Base-by-base conservation (phyloP, 2,329 filamentous ascomycete genomes). In the Apiospora koreana region DNA sequence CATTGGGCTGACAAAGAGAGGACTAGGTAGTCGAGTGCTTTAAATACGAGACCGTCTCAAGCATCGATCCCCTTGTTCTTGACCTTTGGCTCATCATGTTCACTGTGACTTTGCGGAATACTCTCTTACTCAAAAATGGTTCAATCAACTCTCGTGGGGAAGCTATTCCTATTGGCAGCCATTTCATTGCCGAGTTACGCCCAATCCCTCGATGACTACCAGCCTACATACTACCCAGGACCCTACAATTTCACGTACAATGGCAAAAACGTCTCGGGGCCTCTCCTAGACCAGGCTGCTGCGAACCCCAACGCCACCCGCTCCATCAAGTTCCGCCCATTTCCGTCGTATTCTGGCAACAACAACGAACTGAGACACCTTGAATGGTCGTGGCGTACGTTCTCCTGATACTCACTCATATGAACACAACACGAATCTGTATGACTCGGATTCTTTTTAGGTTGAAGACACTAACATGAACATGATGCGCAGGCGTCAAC, bases 371-470 rank as follows among this genome's bases (percentile, higher is more conserved):
- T 23, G 3, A 16, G 12, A 9, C 2, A 42, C 2, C 3, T 45
- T 3, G 64, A 66, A 38, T 66, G 64, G 64, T 2, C 4, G 14
- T 66, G 64, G 41, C 64, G 64, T 66, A 66, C 0, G 38, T 42
- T 12, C 9, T 21, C 58, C 31, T 23, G 38, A 21, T 35, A 9
- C 28, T 21, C 10, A 3, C 45, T 23, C 21, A 10, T n/a, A 12
- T 8, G 3, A 2, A 23, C 6, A n/a, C 5, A 8, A 28, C 1
- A 31, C 10, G 1, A 6, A 6, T 0, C 12, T 6, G 8, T 5
- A 28, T 8, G 12, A 16, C 41, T 4, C 4, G 12, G 14, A 43
- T 43, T 16, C 2, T 43, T 16, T 16, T 2, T 2, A 1, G 14
- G 25, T 21, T 0, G 7, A 31, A 58, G 16, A 35, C 7, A 21